Base-by-base conservation (phyloP, 306 rosid genomes). In the Betula pendula region DNA sequence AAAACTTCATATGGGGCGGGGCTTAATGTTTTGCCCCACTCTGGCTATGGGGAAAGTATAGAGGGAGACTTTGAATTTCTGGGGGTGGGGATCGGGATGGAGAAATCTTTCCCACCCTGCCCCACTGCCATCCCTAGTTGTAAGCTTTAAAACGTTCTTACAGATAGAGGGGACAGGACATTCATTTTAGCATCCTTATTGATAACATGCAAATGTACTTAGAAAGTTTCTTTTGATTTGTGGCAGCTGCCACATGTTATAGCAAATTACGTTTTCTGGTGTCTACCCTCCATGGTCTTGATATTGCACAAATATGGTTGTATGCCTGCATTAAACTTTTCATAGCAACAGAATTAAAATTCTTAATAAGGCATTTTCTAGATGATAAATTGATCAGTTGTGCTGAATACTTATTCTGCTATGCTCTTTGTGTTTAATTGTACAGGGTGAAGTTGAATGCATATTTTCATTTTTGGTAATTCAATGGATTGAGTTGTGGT, bases 371-470 rank as follows among this genome's bases (percentile, higher is more conserved):
- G 71, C 70, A 59, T 70, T 70, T 69, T 50, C 29, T 59, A 74
- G n/a, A 71, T 71, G 75, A 25, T 74, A 55, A 56, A 60, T 45
- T 27, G 82, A 51, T 43, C 59, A 15, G 13, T 2, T 81, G 48
- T 45, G 66, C 83, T 70, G 68, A 70, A 68, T 71, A 29, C 79
- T 86, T 77, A 56, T 80, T 84, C 40, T 83, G 55, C 72, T 84
- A 45, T 83, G 48, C 56, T 71, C 53, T 78, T 33, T 20, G 43
- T 38, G 47, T 63, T 72, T 51, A 29, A 59, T 73, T 73, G 35
- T 63, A 48, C 84, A 84, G 88, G 85, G 60, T 76, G 90, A 84
- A 79, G 74, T 70, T 68, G 81, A 72, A 60, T 84, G 77, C 75
- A 58, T 75, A 25, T 45, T 44, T 82, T 81, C 68, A 25, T 75